Evolutionary conservation across 2,329 filamentous ascomycete species (phyloP), one percentile per base, ranked within the genome.

Genomic region (Cercospora zeina): DNA sequence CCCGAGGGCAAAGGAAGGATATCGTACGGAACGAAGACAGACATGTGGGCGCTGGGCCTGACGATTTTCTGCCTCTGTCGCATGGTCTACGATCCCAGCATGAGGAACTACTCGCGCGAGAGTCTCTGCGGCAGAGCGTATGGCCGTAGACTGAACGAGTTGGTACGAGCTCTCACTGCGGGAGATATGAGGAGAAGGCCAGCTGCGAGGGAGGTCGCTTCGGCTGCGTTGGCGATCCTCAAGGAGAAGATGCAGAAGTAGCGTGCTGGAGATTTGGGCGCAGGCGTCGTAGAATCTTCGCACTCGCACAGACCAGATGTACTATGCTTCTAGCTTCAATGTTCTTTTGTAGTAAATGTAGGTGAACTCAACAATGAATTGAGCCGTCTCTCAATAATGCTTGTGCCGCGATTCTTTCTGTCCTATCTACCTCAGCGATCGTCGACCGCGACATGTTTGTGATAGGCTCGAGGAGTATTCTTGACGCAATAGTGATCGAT

Each of bases 1-100:
- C 64, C 65, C 0, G 67, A 69, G 36, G 67, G 67, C 11, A 47
- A 53, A 6, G 34, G 54, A 1, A n/a, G 27, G 3, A 56, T 27
- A 5, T 36, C 27, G 7, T 67, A 69, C n/a, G 65, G 67, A 0
- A 61, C 57, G 3, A 62, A 58, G 50, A 64, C 65, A 0, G 67
- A 69, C 37, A 61, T 69, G 30, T 69, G 55, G 51, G 53, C 62
- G 56, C 34, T 66, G 2, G 67, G 67, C 7, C 58, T 63, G 1
- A 66, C 62, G 4, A 53, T 62, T 4, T 64, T 66, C 45, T 49
- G 31, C 16, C 36, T 66, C 4, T 63, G 54, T 13, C 47, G 55
- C 7, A 19, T 63, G 51, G 6, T 5, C 4, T 21, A 36, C 11
- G 13, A 36, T 1, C 56, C 33, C 19, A 51, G 34, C 34, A 31